Percentiles rank a stretch among this genome's conserved stretches.
Conservation (phyloP, 306 rosid species). For the barrel medic (Medicago truncatula) region MtrunA17r5.0-ANR NC_053042.1:38404001-38404500, state of each 20-base stretch:
- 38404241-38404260: conserved; percentile 28
- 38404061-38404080: neutral
- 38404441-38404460: neutral
- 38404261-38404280: neutral
- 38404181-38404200: conserved; percentile 28
- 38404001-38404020: neutral
- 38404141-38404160: conserved; percentile 16
- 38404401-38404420: neutral
- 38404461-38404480: neutral
- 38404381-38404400: neutral
- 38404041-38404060: conserved; percentile 1
- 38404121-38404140: conserved; percentile 21
- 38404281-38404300: neutral
- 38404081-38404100: neutral
- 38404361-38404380: conserved; percentile 5
- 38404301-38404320: neutral
- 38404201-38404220: conserved; percentile 9
- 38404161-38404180: neutral
- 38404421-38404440: neutral
- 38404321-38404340: neutral
- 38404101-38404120: conserved; percentile 17
- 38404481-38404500: neutral
- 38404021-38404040: conserved; percentile 21
- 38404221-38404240: neutral
- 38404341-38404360: neutral